Evolutionary conservation across 2,329 filamentous ascomycete species (phyloP).

Genomic region (Trichoderma gracile): DNA sequence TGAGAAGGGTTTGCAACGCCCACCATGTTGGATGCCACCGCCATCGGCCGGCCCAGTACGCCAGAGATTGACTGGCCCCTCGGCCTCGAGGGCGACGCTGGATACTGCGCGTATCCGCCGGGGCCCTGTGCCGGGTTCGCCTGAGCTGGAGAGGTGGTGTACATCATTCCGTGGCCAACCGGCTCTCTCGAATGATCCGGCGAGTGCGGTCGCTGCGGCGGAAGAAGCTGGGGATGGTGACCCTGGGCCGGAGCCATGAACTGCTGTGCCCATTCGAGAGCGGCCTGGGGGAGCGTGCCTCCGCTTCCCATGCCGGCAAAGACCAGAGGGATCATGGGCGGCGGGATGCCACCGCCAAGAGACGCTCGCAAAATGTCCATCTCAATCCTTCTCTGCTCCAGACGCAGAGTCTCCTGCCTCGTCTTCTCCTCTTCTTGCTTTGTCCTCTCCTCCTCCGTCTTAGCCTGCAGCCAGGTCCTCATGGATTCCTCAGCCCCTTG

Average conservation of each 20-base stretch:
- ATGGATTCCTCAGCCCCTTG: slow-evolving; percentile 69
- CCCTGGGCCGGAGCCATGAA: slow-evolving; percentile 56
- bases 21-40: slow-evolving; percentile 43
- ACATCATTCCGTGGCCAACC: slow-evolving; percentile 44
- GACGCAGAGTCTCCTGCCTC: slow-evolving; percentile 61
- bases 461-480: slow-evolving; percentile 70
- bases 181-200: slow-evolving; percentile 58
- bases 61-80: slow-evolving; percentile 53
- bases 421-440: slow-evolving; percentile 74
- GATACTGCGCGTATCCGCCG: slow-evolving; percentile 48
- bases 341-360: slow-evolving; percentile 68
- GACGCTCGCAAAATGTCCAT: slow-evolving; percentile 71
- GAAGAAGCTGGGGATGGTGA: slow-evolving; percentile 53
- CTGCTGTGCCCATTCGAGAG: slow-evolving; percentile 69
- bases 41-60: slow-evolving; percentile 42
- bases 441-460: slow-evolving; percentile 71
- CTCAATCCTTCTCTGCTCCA: slow-evolving; percentile 73
- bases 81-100: slow-evolving; percentile 51
- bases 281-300: slow-evolving; percentile 59
- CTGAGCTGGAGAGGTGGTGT: slow-evolving; percentile 40
- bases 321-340: slow-evolving; percentile 71
- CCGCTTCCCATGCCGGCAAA: slow-evolving; percentile 69
- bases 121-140: slow-evolving; percentile 40
- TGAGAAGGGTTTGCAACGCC: slow-evolving; percentile 49
- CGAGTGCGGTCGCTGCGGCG: slow-evolving; percentile 52